Percentiles rank a stretch among this genome's conserved stretches.
Evolutionary conservation across 2,329 filamentous ascomycete species (phyloP).

Genomic region (Xylaria sp.): DNA sequence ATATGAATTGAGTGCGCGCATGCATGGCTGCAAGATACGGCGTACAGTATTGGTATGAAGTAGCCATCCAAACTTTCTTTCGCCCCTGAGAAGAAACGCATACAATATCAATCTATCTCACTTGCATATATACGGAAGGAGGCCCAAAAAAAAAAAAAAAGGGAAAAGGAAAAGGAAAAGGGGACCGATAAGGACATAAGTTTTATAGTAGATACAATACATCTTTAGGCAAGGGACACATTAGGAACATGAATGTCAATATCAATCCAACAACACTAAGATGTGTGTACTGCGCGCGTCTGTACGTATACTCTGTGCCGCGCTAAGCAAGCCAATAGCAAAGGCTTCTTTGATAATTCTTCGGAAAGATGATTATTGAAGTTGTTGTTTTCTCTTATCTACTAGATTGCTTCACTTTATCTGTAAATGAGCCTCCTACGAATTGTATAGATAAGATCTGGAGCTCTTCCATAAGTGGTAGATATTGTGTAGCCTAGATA

Average conservation of each 20-base stretch:
- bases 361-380: not conserved
- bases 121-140: too few relatives aligned
- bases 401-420: slow-evolving; percentile 26
- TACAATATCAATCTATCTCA: not conserved
- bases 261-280: too few relatives aligned
- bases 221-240: not conserved
- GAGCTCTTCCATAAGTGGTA: not conserved
- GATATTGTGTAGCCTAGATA: not conserved
- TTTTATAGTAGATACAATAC: too few relatives aligned
- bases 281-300: too few relatives aligned
- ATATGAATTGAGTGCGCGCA: not conserved
- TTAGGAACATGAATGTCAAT: not conserved
- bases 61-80: not conserved
- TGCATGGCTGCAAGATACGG: not conserved
- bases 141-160: too few relatives aligned
- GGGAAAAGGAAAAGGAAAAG: too few relatives aligned
- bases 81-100: not conserved
- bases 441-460: slow-evolving; percentile 21
- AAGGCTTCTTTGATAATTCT: not conserved
- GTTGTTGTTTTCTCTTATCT: slow-evolving; percentile 19
- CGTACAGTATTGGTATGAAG: not conserved
- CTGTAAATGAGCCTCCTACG: slow-evolving; percentile 17
- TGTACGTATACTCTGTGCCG: not conserved
- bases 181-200: too few relatives aligned
- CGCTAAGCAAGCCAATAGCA: not conserved